Base-by-base conservation (phyloP, 306 rosid genomes). In the Fragaria vesca region DNA sequence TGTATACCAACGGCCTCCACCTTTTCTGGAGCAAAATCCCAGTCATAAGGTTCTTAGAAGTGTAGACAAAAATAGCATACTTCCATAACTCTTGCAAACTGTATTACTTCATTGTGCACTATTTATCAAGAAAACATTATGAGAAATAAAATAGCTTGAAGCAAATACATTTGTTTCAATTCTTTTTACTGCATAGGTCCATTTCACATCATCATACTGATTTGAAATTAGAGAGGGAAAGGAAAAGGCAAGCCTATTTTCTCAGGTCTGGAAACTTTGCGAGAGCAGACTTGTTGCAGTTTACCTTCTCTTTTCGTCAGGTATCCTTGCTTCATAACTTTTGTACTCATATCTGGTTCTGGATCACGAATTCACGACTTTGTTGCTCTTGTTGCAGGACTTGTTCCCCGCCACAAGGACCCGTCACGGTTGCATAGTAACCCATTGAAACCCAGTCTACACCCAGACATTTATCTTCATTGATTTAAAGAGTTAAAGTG, bases 21-120 rank as follows among this genome's bases (percentile, higher is more conserved):
- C 90, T 85, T 95, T 95, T 78, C 30, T 83, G 66, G 98, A 95
- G 85, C 98, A 91, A 87, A 91, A 86, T 83, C 97, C 97, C 62
- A 69, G 69, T 76, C 91, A 88, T 88, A 90, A 86, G 90, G 46
- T 95, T 87, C 93, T 91, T 16, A 73, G 80, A 72, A 77, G 24
- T 38, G 43, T 76, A 46, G 72, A 82, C 15, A 79, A 81, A 74
- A 90, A 88, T 73, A 80, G 79, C 48, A 55, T 30, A 47, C 52
- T 95, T 82, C 85, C 84, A 32, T 95, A 84, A 36, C 28, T 38
- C 13, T 12, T 15, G 5, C 18, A 46, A 34, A 58, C 18, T 68
- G 61, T 60, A 45, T 45, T n/a, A 69, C 52, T 57, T n/a, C 61
- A n/a, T 54, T 58, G 24, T 74, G 12, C 61, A 55, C 21, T 52